phyloP scores from a whole-genome alignment of 2,329 filamentous ascomycete genomes.

The Gnomoniopsis sp. region DNA sequence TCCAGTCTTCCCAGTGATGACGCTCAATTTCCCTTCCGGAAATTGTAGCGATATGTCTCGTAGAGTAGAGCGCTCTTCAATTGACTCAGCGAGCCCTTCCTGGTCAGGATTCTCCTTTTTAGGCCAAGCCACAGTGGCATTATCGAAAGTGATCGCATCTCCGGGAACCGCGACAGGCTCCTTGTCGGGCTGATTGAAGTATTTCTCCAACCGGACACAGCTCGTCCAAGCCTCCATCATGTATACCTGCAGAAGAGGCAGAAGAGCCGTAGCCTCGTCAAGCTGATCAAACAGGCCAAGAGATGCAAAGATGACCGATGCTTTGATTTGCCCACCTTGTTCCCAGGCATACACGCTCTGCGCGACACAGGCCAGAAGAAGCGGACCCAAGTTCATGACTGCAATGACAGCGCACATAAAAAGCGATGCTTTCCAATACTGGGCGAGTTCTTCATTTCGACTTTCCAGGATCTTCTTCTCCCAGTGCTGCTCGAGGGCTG shows the following conservation, averaged over 20 bases:
- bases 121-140: slow-evolving; percentile 33
- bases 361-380: slow-evolving; percentile 31
- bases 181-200: slow-evolving; percentile 30
- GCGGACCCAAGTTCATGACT: slow-evolving; percentile 29
- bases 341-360: slow-evolving; percentile 31
- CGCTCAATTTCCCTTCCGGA: slow-evolving; percentile 30
- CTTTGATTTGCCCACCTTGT: slow-evolving; percentile 27
- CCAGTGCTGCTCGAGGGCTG: slow-evolving; percentile 32
- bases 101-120: slow-evolving; percentile 26
- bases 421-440: slow-evolving; percentile 29
- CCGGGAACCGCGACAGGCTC: slow-evolving; percentile 24
- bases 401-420: slow-evolving; percentile 29
- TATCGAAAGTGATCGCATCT: slow-evolving; percentile 25
- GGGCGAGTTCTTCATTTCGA: slow-evolving; percentile 32
- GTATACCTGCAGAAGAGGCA: slow-evolving; percentile 32
- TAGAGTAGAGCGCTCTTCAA: slow-evolving; percentile 29
- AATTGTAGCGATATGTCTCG: slow-evolving; percentile 31
- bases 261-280: slow-evolving; percentile 29
- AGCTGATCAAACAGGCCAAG: slow-evolving; percentile 34
- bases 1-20: slow-evolving; percentile 36
- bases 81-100: slow-evolving; percentile 12
- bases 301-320: slow-evolving; percentile 33
- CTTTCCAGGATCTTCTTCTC: slow-evolving; percentile 32
- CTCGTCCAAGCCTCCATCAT: slow-evolving; percentile 34
- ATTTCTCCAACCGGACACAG: slow-evolving; percentile 31